Evolutionary conservation across 2,329 filamentous ascomycete species (phyloP).

Genomic region (Arthrobotrys conoides): DNA sequence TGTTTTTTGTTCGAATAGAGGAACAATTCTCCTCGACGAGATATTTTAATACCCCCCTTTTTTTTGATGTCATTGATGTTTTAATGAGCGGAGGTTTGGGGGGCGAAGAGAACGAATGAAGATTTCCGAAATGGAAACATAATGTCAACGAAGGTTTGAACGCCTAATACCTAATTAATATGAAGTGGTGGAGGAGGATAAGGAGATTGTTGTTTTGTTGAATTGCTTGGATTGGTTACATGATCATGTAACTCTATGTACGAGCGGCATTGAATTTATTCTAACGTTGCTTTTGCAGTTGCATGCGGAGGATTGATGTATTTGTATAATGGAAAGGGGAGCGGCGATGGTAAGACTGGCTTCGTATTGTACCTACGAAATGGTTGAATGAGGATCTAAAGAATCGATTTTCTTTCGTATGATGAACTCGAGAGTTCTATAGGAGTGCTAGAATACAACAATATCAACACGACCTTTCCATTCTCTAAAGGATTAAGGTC

Average conservation of each 20-base stretch:
- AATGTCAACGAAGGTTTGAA: neutral
- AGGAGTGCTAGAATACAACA: neutral
- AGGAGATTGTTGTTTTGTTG: neutral
- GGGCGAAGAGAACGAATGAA: neutral
- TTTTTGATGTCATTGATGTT: constrained; percentile 37
- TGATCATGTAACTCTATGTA: constrained; percentile 18
- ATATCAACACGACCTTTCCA: neutral
- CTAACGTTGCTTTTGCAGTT: neutral
- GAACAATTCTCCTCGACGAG: constrained; percentile 15
- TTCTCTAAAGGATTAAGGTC: no score
- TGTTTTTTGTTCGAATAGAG: constrained; percentile 14
- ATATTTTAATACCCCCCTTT: constrained; percentile 38
- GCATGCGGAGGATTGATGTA: neutral
- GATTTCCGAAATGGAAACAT: neutral
- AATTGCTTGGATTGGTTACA: constrained; percentile 4
- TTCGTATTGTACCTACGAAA: neutral
- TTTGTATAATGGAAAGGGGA: constrained; percentile 27
- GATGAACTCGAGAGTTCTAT: no score
- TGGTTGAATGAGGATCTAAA: neutral
- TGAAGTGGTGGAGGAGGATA: neutral
- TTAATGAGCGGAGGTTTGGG: constrained; percentile 35
- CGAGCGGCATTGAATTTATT: neutral
- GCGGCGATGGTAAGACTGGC: neutral
- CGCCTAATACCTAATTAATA: constrained; percentile 21
- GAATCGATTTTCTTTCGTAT: neutral